phyloP scores from a whole-genome alignment of 1,284 basidiomycete genomes.

The Ceratobasidium sp. region DNA sequence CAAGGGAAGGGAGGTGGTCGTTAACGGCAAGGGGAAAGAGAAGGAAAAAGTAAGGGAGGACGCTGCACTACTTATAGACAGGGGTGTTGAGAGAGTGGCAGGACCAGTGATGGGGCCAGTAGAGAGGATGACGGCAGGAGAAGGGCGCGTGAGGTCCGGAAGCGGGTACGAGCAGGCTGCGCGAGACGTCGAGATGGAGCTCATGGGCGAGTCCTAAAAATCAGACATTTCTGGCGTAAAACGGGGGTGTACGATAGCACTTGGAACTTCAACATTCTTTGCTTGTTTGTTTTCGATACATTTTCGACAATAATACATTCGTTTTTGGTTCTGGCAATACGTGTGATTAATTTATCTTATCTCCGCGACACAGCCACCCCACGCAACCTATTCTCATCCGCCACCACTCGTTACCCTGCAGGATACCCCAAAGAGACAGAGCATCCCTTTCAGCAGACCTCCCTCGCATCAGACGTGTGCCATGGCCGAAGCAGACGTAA shows the following conservation, averaged over 20 bases:
- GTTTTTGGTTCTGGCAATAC: neutral
- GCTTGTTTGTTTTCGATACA: neutral
- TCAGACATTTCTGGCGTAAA: neutral
- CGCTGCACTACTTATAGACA: neutral
- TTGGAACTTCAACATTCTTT: neutral
- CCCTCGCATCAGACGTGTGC: too few relatives aligned
- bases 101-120: too few relatives aligned
- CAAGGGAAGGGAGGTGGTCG: constrained; percentile 3
- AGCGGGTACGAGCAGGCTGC: constrained; percentile 37
- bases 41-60: neutral
- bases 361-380: constrained; percentile 9
- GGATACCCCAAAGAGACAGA: constrained; percentile 8
- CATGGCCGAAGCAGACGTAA: constrained; percentile 14
- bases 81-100: neutral
- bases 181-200: constrained; percentile 37
- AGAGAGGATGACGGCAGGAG: neutral
- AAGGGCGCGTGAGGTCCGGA: neutral
- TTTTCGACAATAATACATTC: constrained; percentile 1
- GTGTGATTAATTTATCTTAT: constrained; percentile 17
- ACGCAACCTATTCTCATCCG: neutral
- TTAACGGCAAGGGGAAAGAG: constrained; percentile 16
- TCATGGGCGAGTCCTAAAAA: constrained; percentile 29
- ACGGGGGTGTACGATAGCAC: neutral
- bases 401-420: neutral
- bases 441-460: neutral